Percentiles rank a stretch among this genome's conserved stretches.
These are phyloP conservation scores for Astrothelium macrocarpum DNA, from an alignment of 495 filamentous ascomycete species.

Conservation along the genomic window DNA sequence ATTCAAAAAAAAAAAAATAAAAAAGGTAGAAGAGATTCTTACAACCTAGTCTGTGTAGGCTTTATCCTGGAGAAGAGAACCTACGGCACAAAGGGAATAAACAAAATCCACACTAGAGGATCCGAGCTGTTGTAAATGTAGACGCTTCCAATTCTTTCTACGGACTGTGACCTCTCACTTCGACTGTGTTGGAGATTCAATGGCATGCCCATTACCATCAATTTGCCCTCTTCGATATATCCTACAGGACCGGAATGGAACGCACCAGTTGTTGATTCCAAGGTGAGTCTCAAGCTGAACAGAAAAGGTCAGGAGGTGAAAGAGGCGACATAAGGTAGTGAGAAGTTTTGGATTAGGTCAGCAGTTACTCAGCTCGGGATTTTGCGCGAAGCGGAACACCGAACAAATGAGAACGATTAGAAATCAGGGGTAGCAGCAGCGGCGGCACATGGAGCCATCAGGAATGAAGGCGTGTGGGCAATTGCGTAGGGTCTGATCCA, in stretches of 20 bases:
- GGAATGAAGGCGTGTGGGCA: not conserved
- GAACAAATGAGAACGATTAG: constrained; percentile 1
- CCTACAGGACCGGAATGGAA: not conserved
- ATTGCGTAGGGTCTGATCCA: not conserved
- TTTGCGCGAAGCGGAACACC: not conserved
- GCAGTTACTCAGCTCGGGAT: not conserved
- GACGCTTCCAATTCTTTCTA: not conserved
- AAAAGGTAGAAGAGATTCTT: no score
- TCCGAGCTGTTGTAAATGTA: not conserved
- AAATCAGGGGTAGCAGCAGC: not conserved
- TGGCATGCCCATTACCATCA: not conserved
- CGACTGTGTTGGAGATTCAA: not conserved
- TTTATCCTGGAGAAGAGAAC: no score
- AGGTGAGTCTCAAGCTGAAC: not conserved
- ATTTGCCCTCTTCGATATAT: not conserved
- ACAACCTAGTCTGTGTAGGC: no score
- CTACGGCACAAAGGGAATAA: no score
- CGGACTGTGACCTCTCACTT: not conserved
- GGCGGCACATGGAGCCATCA: no score
- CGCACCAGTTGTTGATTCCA: not conserved
- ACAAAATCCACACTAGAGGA: not conserved
- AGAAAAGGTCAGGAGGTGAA: no score
- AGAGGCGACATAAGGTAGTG: no score
- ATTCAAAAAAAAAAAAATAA: no score
- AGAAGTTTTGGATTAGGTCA: not conserved